Base-by-base conservation (phyloP, 148 eudicot species). In the Pouteria glomerata region DNA sequence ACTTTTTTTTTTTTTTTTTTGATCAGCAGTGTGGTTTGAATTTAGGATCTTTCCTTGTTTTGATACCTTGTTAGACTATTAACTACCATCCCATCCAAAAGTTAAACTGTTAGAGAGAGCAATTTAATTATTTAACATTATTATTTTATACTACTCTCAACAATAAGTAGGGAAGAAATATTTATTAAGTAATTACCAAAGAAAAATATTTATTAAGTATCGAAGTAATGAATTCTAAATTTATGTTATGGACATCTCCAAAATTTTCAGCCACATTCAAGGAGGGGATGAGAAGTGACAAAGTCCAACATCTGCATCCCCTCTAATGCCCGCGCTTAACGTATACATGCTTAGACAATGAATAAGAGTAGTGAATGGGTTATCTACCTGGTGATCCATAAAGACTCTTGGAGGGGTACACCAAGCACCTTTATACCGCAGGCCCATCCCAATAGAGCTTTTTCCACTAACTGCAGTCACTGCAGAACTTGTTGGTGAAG, bases 371-470 rank as follows among this genome's bases (percentile, higher is more conserved):
- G 15, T 70, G 55, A 29, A 59, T n/a, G 30, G 21, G 70, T 34
- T 55, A n/a, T 50, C 57, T 83, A 93, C 98, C 96, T 84, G 98
- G 75, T 85, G 89, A 66, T 91, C 94, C 86, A 87, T 85, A 74
- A 93, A 93, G 59, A 93, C 87, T 80, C 98, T 77, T 24, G 98
- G 98, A 26, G 98, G 98, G 57, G 98, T 93, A 80, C 98, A 93
- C 92, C 92, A 93, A 80, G 97, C 89, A 63, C 97, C 97, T 86
- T 87, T 90, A 79, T 84, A 81, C 59, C 85, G 92, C 78, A 93
- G 82, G 24, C 92, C 90, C 81, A 76, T 83, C 42, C 98, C 95
- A 33, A 89, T 78, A 21, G 97, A 93, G 81, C 97, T 93, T 79
- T 89, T 77, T 60, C 92, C 98, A 71, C 98, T 93, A 14, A 84